These are phyloP conservation scores for Tephrocybe sp. DNA, from an alignment of 768 basidiomycete species.

Conservation along the genomic window DNA sequence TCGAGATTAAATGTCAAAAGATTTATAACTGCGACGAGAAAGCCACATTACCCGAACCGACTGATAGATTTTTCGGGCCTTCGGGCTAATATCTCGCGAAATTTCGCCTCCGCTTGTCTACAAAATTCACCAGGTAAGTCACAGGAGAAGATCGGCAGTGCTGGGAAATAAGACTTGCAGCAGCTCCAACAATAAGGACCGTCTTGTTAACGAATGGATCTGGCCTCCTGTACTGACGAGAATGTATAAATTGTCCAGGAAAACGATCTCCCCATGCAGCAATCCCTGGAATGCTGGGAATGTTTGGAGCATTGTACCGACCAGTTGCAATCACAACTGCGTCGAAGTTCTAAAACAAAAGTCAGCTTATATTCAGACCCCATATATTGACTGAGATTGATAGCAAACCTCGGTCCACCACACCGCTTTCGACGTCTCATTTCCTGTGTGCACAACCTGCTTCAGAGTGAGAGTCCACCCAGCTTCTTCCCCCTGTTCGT, in stretches of 20 bases:
- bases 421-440: constrained; percentile 25
- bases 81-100: constrained; percentile 29
- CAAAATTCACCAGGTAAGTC: too few species aligned
- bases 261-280: constrained; percentile 32
- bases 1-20: not conserved
- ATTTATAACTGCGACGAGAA: not conserved
- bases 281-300: constrained; percentile 32
- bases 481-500: constrained; percentile 24
- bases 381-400: too few species aligned
- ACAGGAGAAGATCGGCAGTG: too few species aligned
- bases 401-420: constrained; percentile 37
- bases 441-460: constrained; percentile 20
- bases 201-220: constrained; percentile 34
- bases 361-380: too few species aligned
- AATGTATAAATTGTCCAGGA: constrained; percentile 34
- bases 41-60: not conserved
- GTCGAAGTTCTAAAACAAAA: constrained; percentile 37
- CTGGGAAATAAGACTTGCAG: too few species aligned
- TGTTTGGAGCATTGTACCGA: constrained; percentile 32
- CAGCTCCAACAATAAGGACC: constrained; percentile 41
- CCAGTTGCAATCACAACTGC: constrained; percentile 34
- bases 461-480: constrained; percentile 37
- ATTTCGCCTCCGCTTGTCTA: constrained; percentile 37
- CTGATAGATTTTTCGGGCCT: constrained; percentile 17
- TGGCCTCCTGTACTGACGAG: constrained; percentile 41